Percentiles rank a stretch among this genome's conserved stretches.
Conservation (phyloP, 306 rosid genomes). For the Ammopiptanthus mongolicus region DNA sequence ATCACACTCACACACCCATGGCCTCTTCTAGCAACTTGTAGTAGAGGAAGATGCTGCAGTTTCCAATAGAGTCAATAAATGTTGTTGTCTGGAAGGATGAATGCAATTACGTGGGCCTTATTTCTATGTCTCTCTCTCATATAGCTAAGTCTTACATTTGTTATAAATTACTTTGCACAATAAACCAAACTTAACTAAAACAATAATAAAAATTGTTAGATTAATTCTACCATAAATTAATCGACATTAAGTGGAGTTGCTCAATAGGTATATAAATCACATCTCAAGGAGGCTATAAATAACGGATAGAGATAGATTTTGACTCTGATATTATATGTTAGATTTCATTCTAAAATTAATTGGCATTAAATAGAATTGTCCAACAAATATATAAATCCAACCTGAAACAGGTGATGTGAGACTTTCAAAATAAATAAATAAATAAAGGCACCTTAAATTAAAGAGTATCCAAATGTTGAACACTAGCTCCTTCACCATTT, state of each 20-base stretch:
- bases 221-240: too few species aligned
- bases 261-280: too few species aligned
- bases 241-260: too few species aligned
- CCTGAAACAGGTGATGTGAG: too few species aligned
- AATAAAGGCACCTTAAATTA: neutral
- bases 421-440: too few species aligned
- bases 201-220: neutral
- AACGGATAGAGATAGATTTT: too few species aligned
- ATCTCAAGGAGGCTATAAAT: too few species aligned
- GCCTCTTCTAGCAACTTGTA: neutral
- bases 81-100: neutral
- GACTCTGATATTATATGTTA: too few species aligned
- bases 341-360: too few species aligned
- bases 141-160: neutral
- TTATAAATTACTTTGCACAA: neutral
- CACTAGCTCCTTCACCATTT: neutral
- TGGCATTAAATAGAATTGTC: too few species aligned
- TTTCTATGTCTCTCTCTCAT: neutral
- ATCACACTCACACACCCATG: neutral
- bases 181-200: neutral
- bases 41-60: neutral
- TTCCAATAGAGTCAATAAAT: slow-evolving; percentile 12
- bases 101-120: neutral
- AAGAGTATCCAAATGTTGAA: neutral
- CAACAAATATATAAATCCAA: too few species aligned